These are phyloP conservation scores for Gaertneriomyces semiglobifer DNA, from an alignment of 192 early-diverging fungal species.

Conservation along the genomic window DNA sequence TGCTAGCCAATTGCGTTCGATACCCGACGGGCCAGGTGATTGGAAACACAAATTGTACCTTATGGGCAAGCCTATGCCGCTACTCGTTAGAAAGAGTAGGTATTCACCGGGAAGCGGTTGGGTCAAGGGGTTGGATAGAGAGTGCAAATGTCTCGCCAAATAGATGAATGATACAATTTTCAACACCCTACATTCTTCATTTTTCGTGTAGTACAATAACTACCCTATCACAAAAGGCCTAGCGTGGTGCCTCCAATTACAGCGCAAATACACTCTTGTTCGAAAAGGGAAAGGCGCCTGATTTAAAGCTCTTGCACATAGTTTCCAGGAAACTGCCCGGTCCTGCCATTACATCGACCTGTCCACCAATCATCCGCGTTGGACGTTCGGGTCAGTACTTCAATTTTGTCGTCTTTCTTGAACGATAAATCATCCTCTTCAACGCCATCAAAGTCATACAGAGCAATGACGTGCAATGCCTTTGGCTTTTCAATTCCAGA, in stretches of 20 bases:
- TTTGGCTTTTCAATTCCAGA: not conserved
- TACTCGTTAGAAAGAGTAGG: conserved; percentile 58
- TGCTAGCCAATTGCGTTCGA: conserved; percentile 50
- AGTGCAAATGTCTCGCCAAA: too few relatives aligned
- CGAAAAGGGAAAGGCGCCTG: too few relatives aligned
- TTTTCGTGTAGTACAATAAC: too few relatives aligned
- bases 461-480: conserved; percentile 56
- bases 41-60: conserved; percentile 76
- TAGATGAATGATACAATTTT: too few relatives aligned
- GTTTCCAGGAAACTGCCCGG: conserved; percentile 68
- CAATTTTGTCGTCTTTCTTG: conserved; percentile 81
- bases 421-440: conserved; percentile 80
- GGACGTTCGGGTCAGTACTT: conserved; percentile 66
- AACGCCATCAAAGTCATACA: conserved; percentile 82
- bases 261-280: too few relatives aligned
- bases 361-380: conserved; percentile 78
- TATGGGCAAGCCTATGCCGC: conserved; percentile 73
- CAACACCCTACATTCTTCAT: too few relatives aligned
- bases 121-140: too few relatives aligned
- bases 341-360: conserved; percentile 53
- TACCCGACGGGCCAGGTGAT: conserved; percentile 34
- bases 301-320: conserved; percentile 13
- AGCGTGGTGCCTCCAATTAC: too few relatives aligned
- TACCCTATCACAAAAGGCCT: too few relatives aligned
- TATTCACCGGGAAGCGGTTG: conserved; percentile 54